Conservation (phyloP, 2,329 filamentous ascomycete genomes). For the Cladophialophora bantiana region DNA sequence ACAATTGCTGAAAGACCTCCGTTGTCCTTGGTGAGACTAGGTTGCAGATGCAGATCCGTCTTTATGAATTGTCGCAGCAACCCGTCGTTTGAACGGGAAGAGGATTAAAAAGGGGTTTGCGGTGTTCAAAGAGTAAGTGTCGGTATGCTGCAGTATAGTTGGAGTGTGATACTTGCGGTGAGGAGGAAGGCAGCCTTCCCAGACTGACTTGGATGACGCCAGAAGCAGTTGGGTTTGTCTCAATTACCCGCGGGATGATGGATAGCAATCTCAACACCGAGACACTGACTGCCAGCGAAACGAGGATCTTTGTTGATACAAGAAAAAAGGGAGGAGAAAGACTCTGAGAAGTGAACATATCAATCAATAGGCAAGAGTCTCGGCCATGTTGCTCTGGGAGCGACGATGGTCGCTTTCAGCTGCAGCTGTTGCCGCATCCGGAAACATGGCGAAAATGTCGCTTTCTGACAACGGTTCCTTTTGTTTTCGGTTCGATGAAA, state of each 20-base stretch:
- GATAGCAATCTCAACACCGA: constrained; percentile 33
- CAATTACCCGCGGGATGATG: constrained; percentile 28
- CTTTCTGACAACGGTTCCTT: constrained; percentile 27
- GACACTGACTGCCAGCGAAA: constrained; percentile 15
- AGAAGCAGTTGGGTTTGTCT: constrained; percentile 36
- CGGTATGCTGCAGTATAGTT: constrained; percentile 31
- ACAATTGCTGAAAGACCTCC: constrained; percentile 34
- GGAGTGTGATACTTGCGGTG: constrained; percentile 31
- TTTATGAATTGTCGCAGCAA: constrained; percentile 36
- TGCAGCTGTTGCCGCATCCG: constrained; percentile 31
- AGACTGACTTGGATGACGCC: constrained; percentile 28
- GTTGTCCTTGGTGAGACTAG: constrained; percentile 32
- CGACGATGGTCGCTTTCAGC: constrained; percentile 25
- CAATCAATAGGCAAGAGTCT: constrained; percentile 27
- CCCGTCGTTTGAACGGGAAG: constrained; percentile 23
- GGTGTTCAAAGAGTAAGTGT: constrained; percentile 16
- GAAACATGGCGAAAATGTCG: constrained; percentile 22
- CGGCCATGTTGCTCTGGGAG: constrained; percentile 27
- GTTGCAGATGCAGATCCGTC: constrained; percentile 21
- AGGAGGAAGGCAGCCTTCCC: constrained; percentile 19
- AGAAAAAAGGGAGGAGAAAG: constrained; percentile 34
- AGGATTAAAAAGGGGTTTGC: constrained; percentile 8
- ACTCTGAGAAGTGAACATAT: constrained; percentile 34
- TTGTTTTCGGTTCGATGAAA: constrained; percentile 34
- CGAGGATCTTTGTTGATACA: constrained; percentile 37